Percentiles rank a stretch among this genome's conserved stretches.
Evolutionary conservation across 108 stramenopile species (phyloP).

Genomic region (Bacterosira constricta): DNA sequence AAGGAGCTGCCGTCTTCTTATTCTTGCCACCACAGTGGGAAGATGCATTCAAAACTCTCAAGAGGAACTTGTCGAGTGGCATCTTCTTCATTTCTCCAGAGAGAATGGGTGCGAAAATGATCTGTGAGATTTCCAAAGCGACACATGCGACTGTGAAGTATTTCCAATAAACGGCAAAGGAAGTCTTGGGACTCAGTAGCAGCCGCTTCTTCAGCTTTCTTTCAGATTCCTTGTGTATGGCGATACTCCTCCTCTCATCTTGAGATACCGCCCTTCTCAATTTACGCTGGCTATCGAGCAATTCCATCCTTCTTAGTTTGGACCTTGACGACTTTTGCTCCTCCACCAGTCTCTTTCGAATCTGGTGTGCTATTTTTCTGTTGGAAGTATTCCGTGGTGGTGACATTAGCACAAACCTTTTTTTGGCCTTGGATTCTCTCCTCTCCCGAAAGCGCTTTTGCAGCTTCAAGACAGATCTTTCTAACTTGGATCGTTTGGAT

Average conservation of each 20-base stretch:
- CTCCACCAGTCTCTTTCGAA: slow-evolving; percentile 35
- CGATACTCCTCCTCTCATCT: slow-evolving; percentile 47
- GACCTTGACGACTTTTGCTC: slow-evolving; percentile 17
- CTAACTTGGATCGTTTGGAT: slow-evolving; percentile 21
- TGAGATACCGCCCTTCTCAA: slow-evolving; percentile 56
- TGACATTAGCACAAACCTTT: slow-evolving; percentile 37
- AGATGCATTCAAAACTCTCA: slow-evolving; percentile 27
- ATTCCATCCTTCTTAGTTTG: slow-evolving; percentile 29
- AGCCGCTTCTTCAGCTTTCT: slow-evolving; percentile 47
- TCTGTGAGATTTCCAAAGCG: slow-evolving; percentile 56
- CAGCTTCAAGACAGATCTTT: slow-evolving; percentile 57
- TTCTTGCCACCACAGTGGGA: slow-evolving; percentile 7
- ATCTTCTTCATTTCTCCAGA: slow-evolving; percentile 53
- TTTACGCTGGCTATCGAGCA: slow-evolving; percentile 32
- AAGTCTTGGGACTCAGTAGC: slow-evolving; percentile 71
- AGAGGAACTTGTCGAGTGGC: slow-evolving; percentile 34
- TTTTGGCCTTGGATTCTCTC: slow-evolving; percentile 26
- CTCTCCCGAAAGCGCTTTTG: slow-evolving; percentile 59
- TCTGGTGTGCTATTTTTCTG: slow-evolving; percentile 17
- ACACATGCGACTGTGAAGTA: slow-evolving; percentile 59
- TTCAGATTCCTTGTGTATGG: slow-evolving; percentile 19
- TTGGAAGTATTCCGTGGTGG: slow-evolving; percentile 20
- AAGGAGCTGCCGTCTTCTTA: slow-evolving; percentile 8
- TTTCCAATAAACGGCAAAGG: slow-evolving; percentile 78
- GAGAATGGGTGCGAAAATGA: slow-evolving; percentile 55